phyloP scores from a whole-genome alignment of 306 rosid species.

The Quercus mongolica region DNA sequence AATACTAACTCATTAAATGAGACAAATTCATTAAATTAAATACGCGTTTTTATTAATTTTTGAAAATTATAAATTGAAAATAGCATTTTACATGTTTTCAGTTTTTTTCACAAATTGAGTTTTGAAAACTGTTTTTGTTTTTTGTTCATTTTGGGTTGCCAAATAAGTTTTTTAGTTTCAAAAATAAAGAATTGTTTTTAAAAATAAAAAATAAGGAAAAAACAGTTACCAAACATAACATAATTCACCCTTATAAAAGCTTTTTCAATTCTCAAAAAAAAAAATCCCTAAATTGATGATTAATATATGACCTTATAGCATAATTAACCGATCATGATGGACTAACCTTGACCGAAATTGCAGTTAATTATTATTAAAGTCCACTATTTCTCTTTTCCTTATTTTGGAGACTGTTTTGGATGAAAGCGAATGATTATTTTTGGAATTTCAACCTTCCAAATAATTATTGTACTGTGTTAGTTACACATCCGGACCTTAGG shows the following conservation, averaged over 20 bases:
- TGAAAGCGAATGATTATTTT: neutral
- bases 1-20: too few species aligned
- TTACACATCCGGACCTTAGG: neutral
- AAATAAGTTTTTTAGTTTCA: too few species aligned
- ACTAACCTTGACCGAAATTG: neutral
- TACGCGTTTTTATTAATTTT: fast-evolving
- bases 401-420: neutral
- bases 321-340: neutral
- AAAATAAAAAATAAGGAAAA: fast-evolving
- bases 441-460: neutral
- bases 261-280: too few species aligned
- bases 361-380: neutral
- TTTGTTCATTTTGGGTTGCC: fast-evolving
- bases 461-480: neutral
- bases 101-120: fast-evolving
- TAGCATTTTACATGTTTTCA: fast-evolving
- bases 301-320: fast-evolving
- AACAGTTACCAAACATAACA: too few species aligned
- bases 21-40: too few species aligned
- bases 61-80: too few species aligned
- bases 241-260: too few species aligned
- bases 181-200: fast-evolving
- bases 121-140: too few species aligned
- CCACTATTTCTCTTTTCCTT: neutral
- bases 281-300: too few species aligned